Evolutionary conservation across 2,329 filamentous ascomycete genomes (phyloP).

Genomic region (Emergomyces orientalis): DNA sequence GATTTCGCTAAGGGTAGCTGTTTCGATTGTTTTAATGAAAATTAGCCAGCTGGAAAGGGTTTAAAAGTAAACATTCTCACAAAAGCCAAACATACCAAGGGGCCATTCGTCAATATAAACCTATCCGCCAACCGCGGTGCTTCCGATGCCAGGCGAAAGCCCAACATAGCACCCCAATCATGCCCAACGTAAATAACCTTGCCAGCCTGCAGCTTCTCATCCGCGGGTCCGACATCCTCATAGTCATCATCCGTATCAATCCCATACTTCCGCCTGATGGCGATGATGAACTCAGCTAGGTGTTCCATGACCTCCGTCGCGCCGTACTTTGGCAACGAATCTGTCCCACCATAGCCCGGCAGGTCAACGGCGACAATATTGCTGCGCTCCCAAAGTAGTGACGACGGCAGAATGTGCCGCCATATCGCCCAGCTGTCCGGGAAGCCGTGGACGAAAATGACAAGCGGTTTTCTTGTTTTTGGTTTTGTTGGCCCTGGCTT

Average conservation of each 20-base stretch:
- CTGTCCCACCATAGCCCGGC: conserved; percentile 51
- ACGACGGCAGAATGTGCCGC: conserved; percentile 40
- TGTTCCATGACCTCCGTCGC: conserved; percentile 45
- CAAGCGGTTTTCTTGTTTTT: conserved; percentile 29
- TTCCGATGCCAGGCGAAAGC: conserved; percentile 49
- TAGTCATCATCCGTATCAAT: conserved; percentile 23
- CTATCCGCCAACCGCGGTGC: conserved; percentile 47
- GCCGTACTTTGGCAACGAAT: conserved; percentile 42
- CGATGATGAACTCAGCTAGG: conserved; percentile 45
- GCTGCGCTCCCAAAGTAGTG: conserved; percentile 30
- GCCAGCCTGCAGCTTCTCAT: conserved; percentile 23
- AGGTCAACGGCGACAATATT: conserved; percentile 48
- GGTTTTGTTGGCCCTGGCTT: background rate
- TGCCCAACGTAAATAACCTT: conserved; percentile 44
- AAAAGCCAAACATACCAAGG: conserved; percentile 38
- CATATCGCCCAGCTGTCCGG: conserved; percentile 51
- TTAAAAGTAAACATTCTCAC: background rate
- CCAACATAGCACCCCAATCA: conserved; percentile 48
- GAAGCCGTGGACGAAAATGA: conserved; percentile 51
- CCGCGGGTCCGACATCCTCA: background rate
- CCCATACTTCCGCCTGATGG: conserved; percentile 41
- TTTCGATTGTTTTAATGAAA: conserved; percentile 5
- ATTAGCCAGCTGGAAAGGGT: background rate
- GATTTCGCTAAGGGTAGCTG: conserved; percentile 36
- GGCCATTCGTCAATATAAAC: conserved; percentile 46